Conservation (phyloP, 495 filamentous ascomycete genomes). For the Aspergillus kassunensis region DNA sequence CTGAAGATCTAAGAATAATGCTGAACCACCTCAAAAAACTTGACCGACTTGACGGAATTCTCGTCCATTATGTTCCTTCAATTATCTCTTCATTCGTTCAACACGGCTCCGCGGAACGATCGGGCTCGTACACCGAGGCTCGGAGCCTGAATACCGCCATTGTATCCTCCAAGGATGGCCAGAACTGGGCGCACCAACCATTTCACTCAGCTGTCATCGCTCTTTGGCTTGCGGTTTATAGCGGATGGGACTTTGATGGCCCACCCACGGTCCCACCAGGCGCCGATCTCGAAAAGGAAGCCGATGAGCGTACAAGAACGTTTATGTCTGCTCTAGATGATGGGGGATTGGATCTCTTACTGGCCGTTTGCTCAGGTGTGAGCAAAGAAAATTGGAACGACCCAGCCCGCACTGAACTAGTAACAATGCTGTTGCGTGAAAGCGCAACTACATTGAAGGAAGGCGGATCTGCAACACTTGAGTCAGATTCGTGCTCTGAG, state of each 20-base stretch:
- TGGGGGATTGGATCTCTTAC: slow-evolving; percentile 85
- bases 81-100: slow-evolving; percentile 66
- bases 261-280: slow-evolving; percentile 49
- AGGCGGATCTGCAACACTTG: slow-evolving; percentile 59
- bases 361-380: slow-evolving; percentile 77
- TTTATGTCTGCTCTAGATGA: slow-evolving; percentile 79
- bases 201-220: slow-evolving; percentile 71
- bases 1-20: slow-evolving; percentile 69
- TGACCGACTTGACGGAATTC: slow-evolving; percentile 65
- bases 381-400: slow-evolving; percentile 76
- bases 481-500: slow-evolving; percentile 55
- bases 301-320: slow-evolving; percentile 60
- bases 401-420: slow-evolving; percentile 67
- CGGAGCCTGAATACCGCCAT: slow-evolving; percentile 65
- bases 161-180: slow-evolving; percentile 56
- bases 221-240: slow-evolving; percentile 91
- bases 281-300: slow-evolving; percentile 60
- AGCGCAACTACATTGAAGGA: slow-evolving; percentile 62
- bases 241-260: slow-evolving; percentile 76
- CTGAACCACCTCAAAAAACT: slow-evolving; percentile 59
- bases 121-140: slow-evolving; percentile 56
- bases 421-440: slow-evolving; percentile 73
- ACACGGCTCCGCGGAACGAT: slow-evolving; percentile 69
- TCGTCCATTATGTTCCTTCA: slow-evolving; percentile 77
- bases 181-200: slow-evolving; percentile 62